Evolutionary conservation across 2,329 filamentous ascomycete species (phyloP).

Genomic region (Pseudogymnoascus sp.): DNA sequence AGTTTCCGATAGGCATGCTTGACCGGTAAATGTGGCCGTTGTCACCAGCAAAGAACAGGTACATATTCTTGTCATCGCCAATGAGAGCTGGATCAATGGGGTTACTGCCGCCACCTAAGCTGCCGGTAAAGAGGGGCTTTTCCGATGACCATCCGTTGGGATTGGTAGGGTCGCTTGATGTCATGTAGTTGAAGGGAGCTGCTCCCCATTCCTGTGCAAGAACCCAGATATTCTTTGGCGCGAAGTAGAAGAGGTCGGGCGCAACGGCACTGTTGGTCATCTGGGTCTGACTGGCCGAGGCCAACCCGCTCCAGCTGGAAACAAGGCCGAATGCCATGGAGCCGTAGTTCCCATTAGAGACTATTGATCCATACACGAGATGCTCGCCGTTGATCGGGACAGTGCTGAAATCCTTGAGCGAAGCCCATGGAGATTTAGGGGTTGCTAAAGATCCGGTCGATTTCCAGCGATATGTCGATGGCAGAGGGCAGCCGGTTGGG

Average conservation of each 20-base stretch:
- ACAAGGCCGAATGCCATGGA: conserved; percentile 52
- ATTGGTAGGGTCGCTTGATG: conserved; percentile 48
- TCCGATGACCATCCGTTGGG: conserved; percentile 45
- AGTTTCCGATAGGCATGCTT: too few relatives aligned
- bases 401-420: conserved; percentile 55
- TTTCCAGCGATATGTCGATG: conserved; percentile 47
- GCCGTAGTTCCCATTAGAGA: conserved; percentile 32
- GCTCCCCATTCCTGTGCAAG: conserved; percentile 57
- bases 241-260: conserved; percentile 55
- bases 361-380: conserved; percentile 44
- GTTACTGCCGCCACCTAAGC: too few relatives aligned
- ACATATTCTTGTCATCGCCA: too few relatives aligned
- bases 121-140: too few relatives aligned
- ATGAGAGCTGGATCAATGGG: too few relatives aligned
- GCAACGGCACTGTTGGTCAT: conserved; percentile 44
- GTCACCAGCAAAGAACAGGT: too few relatives aligned
- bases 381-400: conserved; percentile 48
- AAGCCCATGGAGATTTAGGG: conserved; percentile 28
- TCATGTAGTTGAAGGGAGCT: conserved; percentile 50
- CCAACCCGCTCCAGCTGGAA: conserved; percentile 43
- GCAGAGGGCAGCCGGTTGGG: conserved; percentile 29
- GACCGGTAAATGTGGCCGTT: too few relatives aligned
- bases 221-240: conserved; percentile 53
- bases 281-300: conserved; percentile 40
- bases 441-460: conserved; percentile 30